phyloP scores from a whole-genome alignment of 2,329 filamentous ascomycete genomes.

The Fusarium transvaalense region DNA sequence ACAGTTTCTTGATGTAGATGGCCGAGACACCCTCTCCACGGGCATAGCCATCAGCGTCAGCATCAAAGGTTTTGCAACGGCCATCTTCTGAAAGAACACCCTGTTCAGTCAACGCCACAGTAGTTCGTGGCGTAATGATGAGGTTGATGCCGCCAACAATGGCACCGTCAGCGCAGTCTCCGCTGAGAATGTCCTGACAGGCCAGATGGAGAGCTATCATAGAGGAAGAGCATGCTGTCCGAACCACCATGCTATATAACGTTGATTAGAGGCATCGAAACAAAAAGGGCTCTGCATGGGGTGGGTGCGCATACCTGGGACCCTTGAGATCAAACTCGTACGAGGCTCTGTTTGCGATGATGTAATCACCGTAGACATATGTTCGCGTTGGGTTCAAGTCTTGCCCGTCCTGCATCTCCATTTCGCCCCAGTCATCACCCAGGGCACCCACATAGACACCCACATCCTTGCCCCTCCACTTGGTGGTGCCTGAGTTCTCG shows the following conservation, averaged over 20 bases:
- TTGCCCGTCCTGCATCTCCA: slow-evolving; percentile 19
- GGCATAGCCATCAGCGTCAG: slow-evolving; percentile 17
- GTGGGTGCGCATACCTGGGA: slow-evolving; percentile 10
- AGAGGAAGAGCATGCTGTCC: slow-evolving; percentile 18
- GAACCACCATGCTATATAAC: slow-evolving; percentile 13
- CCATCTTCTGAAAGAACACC: slow-evolving; percentile 16
- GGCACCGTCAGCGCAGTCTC: slow-evolving; percentile 16
- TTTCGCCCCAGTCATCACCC: slow-evolving; percentile 15
- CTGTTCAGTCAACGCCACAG: slow-evolving; percentile 15
- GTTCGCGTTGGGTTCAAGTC: slow-evolving; percentile 23
- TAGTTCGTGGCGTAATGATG: slow-evolving; percentile 16
- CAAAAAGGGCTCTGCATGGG: neutral
- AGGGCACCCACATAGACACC: slow-evolving; percentile 15
- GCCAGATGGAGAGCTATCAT: slow-evolving; percentile 17
- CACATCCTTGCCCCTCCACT: slow-evolving; percentile 14
- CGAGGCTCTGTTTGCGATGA: slow-evolving; percentile 16
- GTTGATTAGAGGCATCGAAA: slow-evolving; percentile 5
- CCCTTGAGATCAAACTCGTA: slow-evolving; percentile 17
- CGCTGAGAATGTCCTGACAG: slow-evolving; percentile 15
- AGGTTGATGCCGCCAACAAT: slow-evolving; percentile 14
- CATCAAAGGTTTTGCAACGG: slow-evolving; percentile 16
- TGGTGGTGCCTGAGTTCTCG: slow-evolving; percentile 10
- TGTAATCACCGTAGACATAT: slow-evolving; percentile 15
- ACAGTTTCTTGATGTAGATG: slow-evolving; percentile 16
- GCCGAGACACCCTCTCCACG: slow-evolving; percentile 16